Percentiles rank a stretch among this genome's conserved stretches.
Evolutionary conservation across 164 flowering plant genomes (phyloP).

Genomic region (Pachysandra terminalis): DNA sequence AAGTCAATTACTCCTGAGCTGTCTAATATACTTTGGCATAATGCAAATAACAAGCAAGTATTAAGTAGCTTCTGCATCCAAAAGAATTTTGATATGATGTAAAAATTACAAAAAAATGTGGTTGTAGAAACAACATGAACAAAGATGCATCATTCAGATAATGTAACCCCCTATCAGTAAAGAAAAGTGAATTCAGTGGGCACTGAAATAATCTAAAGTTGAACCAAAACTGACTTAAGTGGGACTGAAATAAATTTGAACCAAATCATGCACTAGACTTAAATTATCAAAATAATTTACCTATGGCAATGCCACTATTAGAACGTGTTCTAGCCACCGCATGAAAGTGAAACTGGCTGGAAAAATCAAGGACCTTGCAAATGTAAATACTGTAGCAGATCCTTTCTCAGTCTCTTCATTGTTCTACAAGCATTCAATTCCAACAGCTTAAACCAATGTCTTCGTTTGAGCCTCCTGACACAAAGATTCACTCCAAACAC

Average conservation of each 20-base stretch:
- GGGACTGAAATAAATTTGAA: constrained; percentile 5
- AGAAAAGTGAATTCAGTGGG: background rate
- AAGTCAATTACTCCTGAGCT: no score
- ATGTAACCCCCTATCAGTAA: background rate
- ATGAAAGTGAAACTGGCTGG: background rate
- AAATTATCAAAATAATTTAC: background rate
- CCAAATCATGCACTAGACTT: background rate
- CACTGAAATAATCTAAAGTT: background rate
- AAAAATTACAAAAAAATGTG: no score
- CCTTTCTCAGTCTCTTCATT: background rate
- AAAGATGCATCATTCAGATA: constrained; percentile 2
- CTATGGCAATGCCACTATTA: background rate
- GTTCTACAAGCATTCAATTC: background rate
- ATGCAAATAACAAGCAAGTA: no score
- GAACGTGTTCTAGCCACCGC: background rate
- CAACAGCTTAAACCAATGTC: background rate
- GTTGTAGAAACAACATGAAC: background rate
- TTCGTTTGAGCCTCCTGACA: background rate
- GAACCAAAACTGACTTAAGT: background rate
- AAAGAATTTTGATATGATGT: no score
- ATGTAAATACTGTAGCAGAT: background rate
- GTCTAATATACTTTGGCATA: no score
- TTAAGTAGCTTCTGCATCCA: no score
- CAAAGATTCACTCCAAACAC: background rate
- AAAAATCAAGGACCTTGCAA: background rate